Percentiles rank a stretch among this genome's conserved stretches.
phyloP scores from a whole-genome alignment of 2,329 filamentous ascomycete species.

The Metarhizium rileyi region DNA sequence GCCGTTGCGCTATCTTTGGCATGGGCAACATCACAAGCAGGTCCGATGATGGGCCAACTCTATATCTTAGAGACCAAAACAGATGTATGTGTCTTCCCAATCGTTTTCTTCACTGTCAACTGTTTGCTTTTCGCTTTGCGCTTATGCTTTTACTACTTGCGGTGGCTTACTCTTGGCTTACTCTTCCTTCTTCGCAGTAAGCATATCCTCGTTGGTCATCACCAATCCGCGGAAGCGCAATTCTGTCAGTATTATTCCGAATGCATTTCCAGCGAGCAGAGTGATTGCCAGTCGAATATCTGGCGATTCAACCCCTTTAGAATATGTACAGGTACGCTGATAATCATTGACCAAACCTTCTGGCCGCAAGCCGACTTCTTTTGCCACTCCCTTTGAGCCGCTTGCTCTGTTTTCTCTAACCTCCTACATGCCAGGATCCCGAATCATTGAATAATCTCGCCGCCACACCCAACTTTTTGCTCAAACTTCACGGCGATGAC shows the following conservation, averaged over 20 bases:
- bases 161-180: conserved; percentile 9
- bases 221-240: conserved; percentile 70
- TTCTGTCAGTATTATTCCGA: conserved; percentile 70
- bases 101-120: too few species aligned
- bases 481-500: conserved; percentile 83
- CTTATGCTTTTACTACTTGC: conserved; percentile 8
- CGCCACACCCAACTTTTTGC: conserved; percentile 61
- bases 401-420: conserved; percentile 5
- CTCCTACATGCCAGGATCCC: conserved; percentile 53
- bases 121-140: conserved; percentile 1
- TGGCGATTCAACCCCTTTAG: conserved; percentile 67
- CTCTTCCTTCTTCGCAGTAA: conserved; percentile 47
- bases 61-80: conserved; percentile 86
- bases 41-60: conserved; percentile 67
- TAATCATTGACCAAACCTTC: not conserved
- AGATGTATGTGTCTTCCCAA: conserved; percentile 55
- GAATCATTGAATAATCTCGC: conserved; percentile 43
- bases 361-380: conserved; percentile 1
- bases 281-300: conserved; percentile 61
- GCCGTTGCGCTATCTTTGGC: conserved; percentile 24
- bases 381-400: not conserved
- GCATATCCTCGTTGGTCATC: conserved; percentile 73
- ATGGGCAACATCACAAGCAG: conserved; percentile 94
- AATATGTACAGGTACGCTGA: conserved; percentile 76
- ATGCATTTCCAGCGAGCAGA: conserved; percentile 76